A percentile compares a stretch with the other conserved stretches of the same genome.
Conservation (phyloP, 371 early-diverging fungal species). For the Syncephalastrum monosporum region DNA sequence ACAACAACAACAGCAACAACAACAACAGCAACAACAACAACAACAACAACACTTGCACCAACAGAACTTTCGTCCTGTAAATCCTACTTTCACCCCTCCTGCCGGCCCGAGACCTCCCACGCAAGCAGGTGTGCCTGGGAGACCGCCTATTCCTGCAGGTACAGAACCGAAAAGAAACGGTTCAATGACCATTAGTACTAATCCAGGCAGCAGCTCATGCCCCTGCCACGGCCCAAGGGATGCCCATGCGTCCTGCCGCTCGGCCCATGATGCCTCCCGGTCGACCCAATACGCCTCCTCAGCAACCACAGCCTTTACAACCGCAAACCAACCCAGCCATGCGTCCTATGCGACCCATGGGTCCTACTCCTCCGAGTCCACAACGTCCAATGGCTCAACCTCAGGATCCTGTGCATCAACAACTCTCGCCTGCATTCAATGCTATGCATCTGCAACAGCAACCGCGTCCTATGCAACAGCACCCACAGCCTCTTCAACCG, state of each 20-base stretch:
- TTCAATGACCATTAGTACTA: not conserved
- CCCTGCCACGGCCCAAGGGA: constrained; percentile 13
- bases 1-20: too few species aligned
- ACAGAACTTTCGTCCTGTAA: too few species aligned
- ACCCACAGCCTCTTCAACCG: not conserved
- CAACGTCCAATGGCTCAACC: too few species aligned
- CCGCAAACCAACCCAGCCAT: not conserved
- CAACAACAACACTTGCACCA: too few species aligned
- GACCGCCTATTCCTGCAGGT: constrained; percentile 13
- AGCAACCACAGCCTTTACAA: constrained; percentile 10
- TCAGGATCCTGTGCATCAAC: not conserved
- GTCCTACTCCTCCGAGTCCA: too few species aligned
- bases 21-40: too few species aligned
- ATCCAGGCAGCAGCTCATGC: not conserved
- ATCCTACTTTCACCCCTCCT: not conserved
- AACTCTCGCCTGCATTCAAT: not conserved
- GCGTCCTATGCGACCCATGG: too few species aligned
- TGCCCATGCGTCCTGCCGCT: constrained; percentile 8
- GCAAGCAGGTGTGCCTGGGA: constrained; percentile 2
- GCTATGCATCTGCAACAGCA: not conserved
- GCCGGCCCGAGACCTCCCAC: constrained; percentile 9
- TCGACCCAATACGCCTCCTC: constrained; percentile 33
- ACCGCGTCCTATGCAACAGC: not conserved
- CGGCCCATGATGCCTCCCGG: constrained; percentile 20
- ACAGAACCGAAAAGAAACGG: not conserved